Conservation (phyloP, 1,284 basidiomycete species). For the Ganoderma lingzhi region DNA sequence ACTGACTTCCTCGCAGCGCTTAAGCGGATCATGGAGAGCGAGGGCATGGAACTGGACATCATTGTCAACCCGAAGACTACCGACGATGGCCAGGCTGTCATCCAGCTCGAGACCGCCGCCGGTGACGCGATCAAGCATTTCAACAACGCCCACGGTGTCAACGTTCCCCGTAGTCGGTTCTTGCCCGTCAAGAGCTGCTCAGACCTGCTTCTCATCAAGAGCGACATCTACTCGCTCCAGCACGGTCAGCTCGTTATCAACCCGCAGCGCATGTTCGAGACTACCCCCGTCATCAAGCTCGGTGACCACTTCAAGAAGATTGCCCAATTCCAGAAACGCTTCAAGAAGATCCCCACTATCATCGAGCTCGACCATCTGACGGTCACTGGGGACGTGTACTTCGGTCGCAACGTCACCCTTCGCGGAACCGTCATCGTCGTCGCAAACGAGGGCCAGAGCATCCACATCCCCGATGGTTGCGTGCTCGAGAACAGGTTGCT, state of each 20-base stretch:
- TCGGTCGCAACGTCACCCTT: conserved; percentile 92
- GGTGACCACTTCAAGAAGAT: conserved; percentile 97
- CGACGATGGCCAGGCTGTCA: conserved; percentile 89
- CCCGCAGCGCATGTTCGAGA: conserved; percentile 89
- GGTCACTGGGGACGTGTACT: conserved; percentile 95
- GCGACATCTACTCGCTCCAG: conserved; percentile 94
- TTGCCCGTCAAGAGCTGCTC: conserved; percentile 95
- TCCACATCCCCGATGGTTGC: conserved; percentile 96
- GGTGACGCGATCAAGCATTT: conserved; percentile 99
- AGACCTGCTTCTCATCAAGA: conserved; percentile 95
- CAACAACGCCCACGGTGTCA: conserved; percentile 94
- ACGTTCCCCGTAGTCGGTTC: conserved; percentile 97
- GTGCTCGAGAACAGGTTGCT: conserved; percentile 89
- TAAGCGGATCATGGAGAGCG: conserved; percentile 94
- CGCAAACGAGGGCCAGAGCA: conserved; percentile 62
- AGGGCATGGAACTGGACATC: conserved; percentile 91
- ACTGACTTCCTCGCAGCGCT: conserved; percentile 49
- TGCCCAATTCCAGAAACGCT: conserved; percentile 95
- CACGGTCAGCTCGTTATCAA: conserved; percentile 97
- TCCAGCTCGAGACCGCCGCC: conserved; percentile 93
- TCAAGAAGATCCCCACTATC: conserved; percentile 97
- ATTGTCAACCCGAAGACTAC: conserved; percentile 94
- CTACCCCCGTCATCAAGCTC: conserved; percentile 97
- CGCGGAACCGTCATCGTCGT: conserved; percentile 85
- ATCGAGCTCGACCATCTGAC: conserved; percentile 96